A percentile compares a stretch with the other conserved stretches of the same genome.
These are phyloP conservation scores for Amanita rimosa DNA, from an alignment of 768 basidiomycete species.

Conservation along the genomic window DNA sequence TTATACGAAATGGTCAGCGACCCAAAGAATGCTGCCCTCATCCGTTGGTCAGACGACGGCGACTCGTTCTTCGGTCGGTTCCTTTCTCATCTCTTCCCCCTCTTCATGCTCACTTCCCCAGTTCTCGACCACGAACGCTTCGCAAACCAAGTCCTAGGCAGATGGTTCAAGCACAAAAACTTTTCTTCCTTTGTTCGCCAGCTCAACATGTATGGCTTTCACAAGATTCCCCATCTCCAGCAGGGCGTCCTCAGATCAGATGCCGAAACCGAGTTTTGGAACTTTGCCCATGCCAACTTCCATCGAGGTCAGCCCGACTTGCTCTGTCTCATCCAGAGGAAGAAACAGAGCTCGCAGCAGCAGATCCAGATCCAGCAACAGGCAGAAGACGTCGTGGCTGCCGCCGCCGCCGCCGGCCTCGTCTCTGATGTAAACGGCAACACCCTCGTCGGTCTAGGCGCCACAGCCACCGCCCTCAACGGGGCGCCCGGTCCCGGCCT, in stretches of 20 bases:
- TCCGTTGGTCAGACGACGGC: constrained; percentile 85
- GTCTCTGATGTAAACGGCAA: constrained; percentile 1
- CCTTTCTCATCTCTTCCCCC: too few species aligned
- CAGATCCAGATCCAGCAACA: constrained; percentile 2
- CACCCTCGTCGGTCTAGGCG: neutral
- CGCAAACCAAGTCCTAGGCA: constrained; percentile 78
- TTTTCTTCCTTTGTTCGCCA: constrained; percentile 89
- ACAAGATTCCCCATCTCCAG: constrained; percentile 92
- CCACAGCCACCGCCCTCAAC: neutral
- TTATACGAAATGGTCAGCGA: constrained; percentile 93
- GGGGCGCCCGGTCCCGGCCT: neutral
- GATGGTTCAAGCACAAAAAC: constrained; percentile 97
- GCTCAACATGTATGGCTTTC: constrained; percentile 94
- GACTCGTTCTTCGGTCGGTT: constrained; percentile 82
- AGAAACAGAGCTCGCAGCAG: constrained; percentile 46
- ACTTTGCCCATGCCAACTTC: constrained; percentile 89
- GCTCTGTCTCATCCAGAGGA: constrained; percentile 79
- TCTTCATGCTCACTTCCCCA: constrained; percentile 19
- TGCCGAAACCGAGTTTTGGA: constrained; percentile 74
- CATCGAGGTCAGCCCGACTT: constrained; percentile 82
- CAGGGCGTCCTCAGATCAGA: constrained; percentile 86
- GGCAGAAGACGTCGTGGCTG: neutral
- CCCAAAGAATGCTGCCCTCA: constrained; percentile 67
- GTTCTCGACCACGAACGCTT: constrained; percentile 90
- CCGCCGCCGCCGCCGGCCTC: neutral